Base-by-base conservation (phyloP, 2,329 filamentous ascomycete genomes). In the Colletotrichum limetticola region DNA sequence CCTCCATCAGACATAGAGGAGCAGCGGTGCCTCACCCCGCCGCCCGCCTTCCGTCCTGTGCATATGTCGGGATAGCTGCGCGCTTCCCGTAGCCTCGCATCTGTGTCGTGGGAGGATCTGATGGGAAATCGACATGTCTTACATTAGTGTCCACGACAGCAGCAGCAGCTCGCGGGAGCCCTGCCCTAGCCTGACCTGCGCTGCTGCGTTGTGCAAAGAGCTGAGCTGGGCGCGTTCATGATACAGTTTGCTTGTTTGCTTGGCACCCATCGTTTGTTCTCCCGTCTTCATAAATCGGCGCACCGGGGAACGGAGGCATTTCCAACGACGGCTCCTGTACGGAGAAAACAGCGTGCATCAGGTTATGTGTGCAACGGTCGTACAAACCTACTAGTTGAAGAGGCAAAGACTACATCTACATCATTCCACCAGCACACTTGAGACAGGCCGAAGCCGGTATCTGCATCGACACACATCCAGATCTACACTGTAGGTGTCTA, bases 21-120 rank as follows among this genome's bases (percentile, higher is more conserved):
- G 58, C 56, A 12, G 24, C 19, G 28, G 56, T 24, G 24, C 28
- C 16, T 32, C 56, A 62, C 32, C 35, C 57, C 55, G 58, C 69
- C 66, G 52, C 46, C 46, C 55, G 35, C 65, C 68, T 69, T 71
- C 71, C 71, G 68, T 67, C 71, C 26, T 66, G 71, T 71, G 71
- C 71, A 73, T 73, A 53, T 67, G 64, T 67, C 61, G 68, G 71
- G 68, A 67, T 62, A 74, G 61, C 68, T 74, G 68, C 72, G 58
- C 61, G 56, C 71, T 65, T 69, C 64, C 65, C 71, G 56, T 71
- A 67, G 62, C 68, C 68, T 67, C 58, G 68, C 72, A 72, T 74
- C 24, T 32, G 57, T 67, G 61, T 66, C 46, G 28, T 53, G 28
- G 64, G 60, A 73, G 64, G 72, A 74, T 74, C 72, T 74, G 60